These are phyloP conservation scores for Clavariopsis aquatica DNA, from an alignment of 495 filamentous ascomycete species.

Conservation along the genomic window DNA sequence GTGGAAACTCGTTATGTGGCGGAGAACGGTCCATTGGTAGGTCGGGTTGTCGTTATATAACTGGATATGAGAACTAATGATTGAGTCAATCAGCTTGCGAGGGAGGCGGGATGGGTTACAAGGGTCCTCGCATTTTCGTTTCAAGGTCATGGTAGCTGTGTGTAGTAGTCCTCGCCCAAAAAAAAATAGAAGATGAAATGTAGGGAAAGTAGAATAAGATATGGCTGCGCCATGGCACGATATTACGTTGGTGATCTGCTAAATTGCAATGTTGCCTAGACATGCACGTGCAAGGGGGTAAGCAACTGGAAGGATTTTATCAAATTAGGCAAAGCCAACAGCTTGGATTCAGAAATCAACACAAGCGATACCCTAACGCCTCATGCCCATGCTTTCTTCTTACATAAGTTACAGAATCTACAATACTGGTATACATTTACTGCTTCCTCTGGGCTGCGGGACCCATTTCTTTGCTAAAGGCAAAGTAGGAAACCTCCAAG, in stretches of 20 bases:
- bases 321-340: neutral
- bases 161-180: too few relatives aligned
- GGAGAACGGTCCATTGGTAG: constrained; percentile 13
- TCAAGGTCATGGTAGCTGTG: too few relatives aligned
- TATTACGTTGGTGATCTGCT: too few relatives aligned
- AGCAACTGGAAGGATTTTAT: neutral
- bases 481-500: constrained; percentile 84
- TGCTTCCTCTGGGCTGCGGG: constrained; percentile 84
- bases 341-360: neutral
- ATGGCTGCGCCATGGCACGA: too few relatives aligned
- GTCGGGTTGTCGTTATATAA: constrained; percentile 1
- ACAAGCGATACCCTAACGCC: neutral
- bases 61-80: neutral
- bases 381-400: constrained; percentile 16
- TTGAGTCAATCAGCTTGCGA: neutral
- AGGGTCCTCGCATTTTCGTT: neutral
- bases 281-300: neutral
- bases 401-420: constrained; percentile 29
- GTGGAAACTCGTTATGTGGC: constrained; percentile 12
- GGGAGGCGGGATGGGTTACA: neutral
- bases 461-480: constrained; percentile 95
- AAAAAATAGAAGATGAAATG: too few relatives aligned
- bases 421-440: constrained; percentile 43
- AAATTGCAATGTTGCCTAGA: neutral
- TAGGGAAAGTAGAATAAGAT: too few relatives aligned